Base-by-base conservation (phyloP, 345 rosid species). In the Aquilaria malaccensis region DNA sequence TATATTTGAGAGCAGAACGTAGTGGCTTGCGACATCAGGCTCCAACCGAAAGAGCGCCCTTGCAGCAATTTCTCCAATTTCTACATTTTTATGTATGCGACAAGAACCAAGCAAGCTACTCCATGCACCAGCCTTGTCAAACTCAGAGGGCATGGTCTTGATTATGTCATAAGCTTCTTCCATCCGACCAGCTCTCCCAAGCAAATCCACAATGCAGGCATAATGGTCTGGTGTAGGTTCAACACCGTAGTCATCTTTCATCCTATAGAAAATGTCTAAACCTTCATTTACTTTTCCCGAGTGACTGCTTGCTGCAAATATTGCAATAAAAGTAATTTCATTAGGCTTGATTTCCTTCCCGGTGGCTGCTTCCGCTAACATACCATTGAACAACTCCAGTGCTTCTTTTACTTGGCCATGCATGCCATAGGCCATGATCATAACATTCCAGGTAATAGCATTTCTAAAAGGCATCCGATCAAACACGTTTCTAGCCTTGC, bases 341-440 rank as follows among this genome's bases (percentile, higher is more conserved):
- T 78, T 93, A 51, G 95, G 97, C 71, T 83, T 87, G 50, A 77
- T 79, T 60, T 56, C 75, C 33, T 59, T 66, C 41, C 47, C 62
- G 7, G 31, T 68, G 13, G 72, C 33, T 68, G 65, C 79, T 65
- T 60, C 73, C 2, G 74, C 67, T 10, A 61, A 76, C 97, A 92
- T 85, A 59, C 48, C 67, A 33, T 62, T 71, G 67, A 93, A 85
- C 59, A 87, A 69, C 52, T 80, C 72, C 64, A 87, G 69, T 43
- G 97, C 96, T 45, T 76, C 94, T 62, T 66, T 56, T 15, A 91
- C 96, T 50, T 81, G 79, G 50, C 96, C 98, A 58, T 87, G 96
- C 94, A 89, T 89, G 59, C 98, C 98, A 69, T 84, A 79, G 46
- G 96, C 97, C 98, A 89, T 89, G 68, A 87, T 79, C 47, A 89